phyloP scores from a whole-genome alignment of 208 protist genomes.

The Acanthamoeba lenticulata region DNA sequence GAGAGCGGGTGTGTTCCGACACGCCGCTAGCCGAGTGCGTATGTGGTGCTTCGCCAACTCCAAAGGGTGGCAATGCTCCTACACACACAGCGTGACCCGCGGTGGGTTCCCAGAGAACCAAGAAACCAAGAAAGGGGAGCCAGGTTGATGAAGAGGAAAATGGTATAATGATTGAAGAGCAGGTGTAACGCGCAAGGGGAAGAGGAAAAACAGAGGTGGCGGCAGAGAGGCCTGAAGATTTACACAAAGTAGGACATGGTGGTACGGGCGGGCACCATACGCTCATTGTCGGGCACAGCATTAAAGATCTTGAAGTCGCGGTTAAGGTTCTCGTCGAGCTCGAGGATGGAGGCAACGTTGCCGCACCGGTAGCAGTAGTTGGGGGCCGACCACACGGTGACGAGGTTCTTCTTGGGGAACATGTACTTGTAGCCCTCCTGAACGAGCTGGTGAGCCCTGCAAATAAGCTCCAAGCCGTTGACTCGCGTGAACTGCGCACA shows the following conservation, averaged over 20 bases:
- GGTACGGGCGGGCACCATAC: slow-evolving; percentile 73
- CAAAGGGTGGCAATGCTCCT: no score
- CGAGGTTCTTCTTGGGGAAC: slow-evolving; percentile 87
- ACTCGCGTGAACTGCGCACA: slow-evolving; percentile 85
- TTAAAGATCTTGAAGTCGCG: slow-evolving; percentile 86
- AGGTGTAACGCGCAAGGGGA: no score
- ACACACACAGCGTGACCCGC: no score
- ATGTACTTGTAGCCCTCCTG: slow-evolving; percentile 94
- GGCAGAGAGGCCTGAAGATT: not conserved
- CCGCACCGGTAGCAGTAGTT: slow-evolving; percentile 94
- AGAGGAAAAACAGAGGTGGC: not conserved
- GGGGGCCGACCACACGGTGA: slow-evolving; percentile 94
- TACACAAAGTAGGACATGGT: slow-evolving; percentile 87
- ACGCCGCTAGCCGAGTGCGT: no score
- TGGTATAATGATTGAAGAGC: no score
- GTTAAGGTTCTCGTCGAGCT: slow-evolving; percentile 85
- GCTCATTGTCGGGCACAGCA: slow-evolving; percentile 80
- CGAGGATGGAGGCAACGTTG: slow-evolving; percentile 92
- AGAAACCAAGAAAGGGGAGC: no score
- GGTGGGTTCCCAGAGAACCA: no score
- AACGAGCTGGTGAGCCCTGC: slow-evolving; percentile 93
- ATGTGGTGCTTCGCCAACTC: no score
- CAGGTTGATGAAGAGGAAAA: no score
- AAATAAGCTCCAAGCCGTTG: slow-evolving; percentile 90
- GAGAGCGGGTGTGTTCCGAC: no score